Conservation (phyloP, 257 asterid species). For the Solanum infundibuliforme region DNA sequence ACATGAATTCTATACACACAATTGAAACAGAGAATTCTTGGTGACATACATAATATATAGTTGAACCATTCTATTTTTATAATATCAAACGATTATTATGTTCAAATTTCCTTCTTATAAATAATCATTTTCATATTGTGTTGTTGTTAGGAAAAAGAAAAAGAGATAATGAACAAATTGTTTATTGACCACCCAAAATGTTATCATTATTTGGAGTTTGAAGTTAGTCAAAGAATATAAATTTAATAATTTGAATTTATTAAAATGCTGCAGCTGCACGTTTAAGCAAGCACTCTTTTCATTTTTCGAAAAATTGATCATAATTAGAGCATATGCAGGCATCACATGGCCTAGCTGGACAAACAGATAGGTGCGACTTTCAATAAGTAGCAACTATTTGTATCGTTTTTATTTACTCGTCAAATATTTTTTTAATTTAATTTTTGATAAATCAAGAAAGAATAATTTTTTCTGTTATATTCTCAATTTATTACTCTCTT, state of each 20-base stretch:
- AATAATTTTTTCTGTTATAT: no score
- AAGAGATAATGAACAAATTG: not conserved
- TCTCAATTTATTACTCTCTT: no score
- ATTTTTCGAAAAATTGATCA: not conserved
- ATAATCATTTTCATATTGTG: not conserved
- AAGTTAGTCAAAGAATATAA: not conserved
- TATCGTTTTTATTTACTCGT: no score
- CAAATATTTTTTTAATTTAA: no score
- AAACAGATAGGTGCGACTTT: constrained; percentile 26
- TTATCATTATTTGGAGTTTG: not conserved
- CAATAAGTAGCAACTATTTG: not conserved
- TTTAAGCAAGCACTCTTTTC: not conserved
- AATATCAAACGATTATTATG: not conserved
- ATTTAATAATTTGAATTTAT: not conserved
- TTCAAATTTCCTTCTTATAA: not conserved
- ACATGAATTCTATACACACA: no score
- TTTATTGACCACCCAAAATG: not conserved
- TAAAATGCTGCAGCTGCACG: not conserved
- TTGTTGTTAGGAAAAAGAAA: not conserved
- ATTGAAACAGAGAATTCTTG: no score
- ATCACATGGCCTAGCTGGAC: constrained; percentile 65
- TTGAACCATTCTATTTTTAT: not conserved
- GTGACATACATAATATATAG: no score
- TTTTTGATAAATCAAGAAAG: no score
- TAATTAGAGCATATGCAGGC: not conserved